Base-by-base conservation (phyloP, 2,329 filamentous ascomycete species). In the Aspergillus pseudonomiae region DNA sequence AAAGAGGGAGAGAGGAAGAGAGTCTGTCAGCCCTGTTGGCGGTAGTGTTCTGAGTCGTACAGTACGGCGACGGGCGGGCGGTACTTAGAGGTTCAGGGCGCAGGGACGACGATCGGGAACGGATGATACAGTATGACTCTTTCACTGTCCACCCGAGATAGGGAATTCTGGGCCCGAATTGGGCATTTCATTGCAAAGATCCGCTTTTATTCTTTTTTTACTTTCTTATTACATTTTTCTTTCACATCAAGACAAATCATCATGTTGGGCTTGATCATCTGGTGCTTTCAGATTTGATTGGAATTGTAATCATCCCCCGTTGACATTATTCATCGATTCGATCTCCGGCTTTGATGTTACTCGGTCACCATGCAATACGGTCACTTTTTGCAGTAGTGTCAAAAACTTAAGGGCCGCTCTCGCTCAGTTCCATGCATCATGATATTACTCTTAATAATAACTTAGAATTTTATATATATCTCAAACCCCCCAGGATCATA, bases 81-180 rank as follows among this genome's bases (percentile, higher is more conserved):
- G 52, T 34, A 53, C 56, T 41, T 39, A 52, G 39, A 61, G 36
- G 57, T 52, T 34, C 48, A 52, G 50, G 30, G 59, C 57, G 60
- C 59, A 59, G 65, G 58, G 61, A 54, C 34, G 46, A 56, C 46
- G 63, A 65, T 52, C 62, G 64, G 63, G 61, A 58, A 64, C 64
- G 67, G 65, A 66, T 64, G 52, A 45, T 43, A 55, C 28, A 53
- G 54, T 64, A 68, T 68, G 66, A 68, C 66, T 68, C 67, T 52
- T 67, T 65, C 64, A 61, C 46, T 45, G 26, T 50, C 24, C 61
- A 32, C 50, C 64, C 59, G 58, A 62, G 65, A 63, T 60, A 63
- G 56, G 57, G 52, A 61, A 43, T 30, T 60, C 58, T 60, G 58
- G 62, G 65, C 63, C 61, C 52, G 64, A 65, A 57, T 60, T 63